Conservation (phyloP, 2,329 filamentous ascomycete genomes). For the Metarhizium sp. region DNA sequence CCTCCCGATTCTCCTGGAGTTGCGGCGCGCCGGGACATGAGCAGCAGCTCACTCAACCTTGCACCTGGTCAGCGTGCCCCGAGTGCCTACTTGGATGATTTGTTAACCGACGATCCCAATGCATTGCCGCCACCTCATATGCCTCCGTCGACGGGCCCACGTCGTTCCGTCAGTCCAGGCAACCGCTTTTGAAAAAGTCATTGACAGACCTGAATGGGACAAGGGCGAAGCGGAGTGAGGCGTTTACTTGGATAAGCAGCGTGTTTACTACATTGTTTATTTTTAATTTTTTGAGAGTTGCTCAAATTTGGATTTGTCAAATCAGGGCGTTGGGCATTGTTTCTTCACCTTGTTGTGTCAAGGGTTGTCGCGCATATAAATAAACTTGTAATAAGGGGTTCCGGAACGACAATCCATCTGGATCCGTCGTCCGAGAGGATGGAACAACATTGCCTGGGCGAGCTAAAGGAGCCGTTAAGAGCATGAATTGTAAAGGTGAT, state of each 20-base stretch:
- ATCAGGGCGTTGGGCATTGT: background rate
- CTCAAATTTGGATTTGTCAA: background rate
- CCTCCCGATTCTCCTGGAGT: constrained; percentile 58
- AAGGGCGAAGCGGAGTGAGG: background rate
- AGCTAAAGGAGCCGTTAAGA: background rate
- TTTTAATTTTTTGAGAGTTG: background rate
- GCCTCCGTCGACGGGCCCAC: constrained; percentile 15
- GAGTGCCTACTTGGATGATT: constrained; percentile 81
- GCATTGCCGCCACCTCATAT: constrained; percentile 36
- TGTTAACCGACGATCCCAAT: constrained; percentile 66
- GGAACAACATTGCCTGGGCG: background rate
- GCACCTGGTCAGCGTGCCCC: constrained; percentile 62
- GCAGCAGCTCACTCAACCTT: constrained; percentile 54
- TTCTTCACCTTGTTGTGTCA: background rate
- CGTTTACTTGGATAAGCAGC: constrained; percentile 1
- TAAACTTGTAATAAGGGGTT: background rate
- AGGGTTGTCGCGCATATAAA: background rate
- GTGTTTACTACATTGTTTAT: background rate
- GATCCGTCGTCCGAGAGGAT: background rate
- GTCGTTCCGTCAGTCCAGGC: constrained; percentile 12
- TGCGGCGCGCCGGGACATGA: constrained; percentile 39
- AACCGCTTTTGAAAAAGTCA: constrained; percentile 16
- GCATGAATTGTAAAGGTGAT: background rate
- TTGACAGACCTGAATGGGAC: background rate
- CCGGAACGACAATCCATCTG: background rate